A percentile compares a stretch with the other conserved stretches of the same genome.
phyloP scores from a whole-genome alignment of 2,329 filamentous ascomycete genomes.

The Fusarium gaditjirri region DNA sequence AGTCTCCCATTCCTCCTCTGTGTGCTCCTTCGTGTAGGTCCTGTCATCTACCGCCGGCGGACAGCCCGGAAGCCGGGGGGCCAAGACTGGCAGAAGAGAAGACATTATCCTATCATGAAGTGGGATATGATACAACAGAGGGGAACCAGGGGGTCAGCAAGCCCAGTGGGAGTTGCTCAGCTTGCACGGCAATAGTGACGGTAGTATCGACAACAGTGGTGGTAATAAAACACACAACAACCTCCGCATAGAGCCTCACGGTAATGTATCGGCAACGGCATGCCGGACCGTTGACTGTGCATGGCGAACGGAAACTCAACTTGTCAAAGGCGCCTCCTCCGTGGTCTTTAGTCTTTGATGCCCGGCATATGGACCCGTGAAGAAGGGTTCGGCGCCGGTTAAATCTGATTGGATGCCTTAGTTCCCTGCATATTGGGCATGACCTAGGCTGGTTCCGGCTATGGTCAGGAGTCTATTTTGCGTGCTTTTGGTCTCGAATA shows the following conservation, averaged over 20 bases:
- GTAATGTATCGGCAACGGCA: conserved; percentile 36
- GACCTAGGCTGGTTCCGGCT: conserved; percentile 34
- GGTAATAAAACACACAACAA: conserved; percentile 21
- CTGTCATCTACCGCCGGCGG: conserved; percentile 40
- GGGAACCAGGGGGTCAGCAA: not conserved
- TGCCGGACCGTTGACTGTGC: conserved; percentile 43
- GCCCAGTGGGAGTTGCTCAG: conserved; percentile 13
- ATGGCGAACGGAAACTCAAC: conserved; percentile 40
- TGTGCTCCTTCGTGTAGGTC: conserved; percentile 49
- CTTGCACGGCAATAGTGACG: conserved; percentile 7
- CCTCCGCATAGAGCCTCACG: conserved; percentile 30
- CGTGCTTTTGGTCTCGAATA: conserved; percentile 22
- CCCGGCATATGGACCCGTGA: conserved; percentile 29
- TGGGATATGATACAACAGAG: conserved; percentile 6
- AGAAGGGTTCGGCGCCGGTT: conserved; percentile 20
- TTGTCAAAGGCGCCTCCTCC: conserved; percentile 38
- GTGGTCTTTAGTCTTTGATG: conserved; percentile 25
- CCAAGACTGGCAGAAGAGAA: conserved; percentile 47
- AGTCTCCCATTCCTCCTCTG: conserved; percentile 50
- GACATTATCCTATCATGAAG: conserved; percentile 39
- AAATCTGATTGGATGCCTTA: conserved; percentile 38
- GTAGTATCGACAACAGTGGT: conserved; percentile 11
- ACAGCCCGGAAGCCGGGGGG: conserved; percentile 49
- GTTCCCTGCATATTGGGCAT: conserved; percentile 39
- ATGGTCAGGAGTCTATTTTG: conserved; percentile 24